Percentiles rank a stretch among this genome's conserved stretches.
Conservation (phyloP, 257 asterid species). For the Ocimum tenuiflorum region DNA sequence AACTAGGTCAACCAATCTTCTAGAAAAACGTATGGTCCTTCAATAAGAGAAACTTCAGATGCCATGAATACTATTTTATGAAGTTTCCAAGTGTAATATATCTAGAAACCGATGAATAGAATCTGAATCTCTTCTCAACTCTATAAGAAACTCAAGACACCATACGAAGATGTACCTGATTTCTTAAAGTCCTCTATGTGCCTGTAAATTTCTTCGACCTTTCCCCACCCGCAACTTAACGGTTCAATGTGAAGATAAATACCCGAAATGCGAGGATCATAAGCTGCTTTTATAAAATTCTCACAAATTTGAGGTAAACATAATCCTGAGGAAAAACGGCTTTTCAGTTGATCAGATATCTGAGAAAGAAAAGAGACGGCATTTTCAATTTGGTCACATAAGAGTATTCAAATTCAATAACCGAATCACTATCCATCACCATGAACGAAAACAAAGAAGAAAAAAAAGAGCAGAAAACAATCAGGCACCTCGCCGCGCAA, state of each 20-base stretch:
- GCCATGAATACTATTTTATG: background rate
- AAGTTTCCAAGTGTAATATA: background rate
- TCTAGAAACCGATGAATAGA: background rate
- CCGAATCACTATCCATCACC: background rate
- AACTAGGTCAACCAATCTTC: background rate
- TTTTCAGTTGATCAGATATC: conserved; percentile 95
- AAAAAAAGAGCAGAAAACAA: background rate
- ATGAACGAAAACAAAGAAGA: background rate
- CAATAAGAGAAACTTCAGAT: background rate
- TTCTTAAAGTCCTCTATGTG: conserved; percentile 78
- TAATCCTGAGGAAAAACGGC: conserved; percentile 90
- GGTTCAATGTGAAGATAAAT: conserved; percentile 86
- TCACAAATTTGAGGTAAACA: conserved; percentile 94
- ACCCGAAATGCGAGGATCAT: conserved; percentile 95
- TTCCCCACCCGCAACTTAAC: conserved; percentile 91
- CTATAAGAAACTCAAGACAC: conserved; percentile 1
- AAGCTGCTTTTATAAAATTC: conserved; percentile 84
- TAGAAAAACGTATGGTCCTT: too few species aligned
- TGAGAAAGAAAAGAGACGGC: conserved; percentile 27
- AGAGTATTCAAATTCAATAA: background rate
- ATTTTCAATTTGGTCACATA: conserved; percentile 7
- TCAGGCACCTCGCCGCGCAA: conserved; percentile 72
- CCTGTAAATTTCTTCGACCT: conserved; percentile 91
- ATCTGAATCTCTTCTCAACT: background rate
- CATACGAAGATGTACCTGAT: conserved; percentile 48